A percentile compares a stretch with the other conserved stretches of the same genome.
These are phyloP conservation scores for Silene conica DNA, from an alignment of 148 eudicot genomes.

Conservation along the genomic window DNA sequence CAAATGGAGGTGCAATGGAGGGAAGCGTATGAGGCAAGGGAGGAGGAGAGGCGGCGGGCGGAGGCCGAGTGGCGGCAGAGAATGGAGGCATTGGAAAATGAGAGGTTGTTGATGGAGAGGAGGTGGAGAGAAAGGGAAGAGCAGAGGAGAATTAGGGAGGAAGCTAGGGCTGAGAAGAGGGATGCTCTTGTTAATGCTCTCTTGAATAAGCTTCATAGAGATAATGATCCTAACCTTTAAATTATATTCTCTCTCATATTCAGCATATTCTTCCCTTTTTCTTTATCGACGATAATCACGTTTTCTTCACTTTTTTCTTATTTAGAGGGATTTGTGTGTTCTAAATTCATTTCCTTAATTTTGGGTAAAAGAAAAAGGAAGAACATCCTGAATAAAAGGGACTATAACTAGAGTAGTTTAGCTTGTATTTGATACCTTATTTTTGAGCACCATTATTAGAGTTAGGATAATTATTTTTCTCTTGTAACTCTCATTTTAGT, in stretches of 20 bases:
- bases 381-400: too few species aligned
- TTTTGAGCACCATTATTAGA: too few species aligned
- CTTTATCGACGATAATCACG: not conserved
- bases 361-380: too few species aligned
- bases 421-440: too few species aligned
- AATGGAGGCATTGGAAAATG: slow-evolving; percentile 78
- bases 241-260: not conserved
- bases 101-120: slow-evolving; percentile 64
- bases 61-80: slow-evolving; percentile 74
- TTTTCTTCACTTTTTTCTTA: too few species aligned
- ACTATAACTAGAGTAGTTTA: too few species aligned
- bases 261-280: not conserved
- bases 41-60: slow-evolving; percentile 59
- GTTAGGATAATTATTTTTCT: too few species aligned
- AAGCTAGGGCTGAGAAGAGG: slow-evolving; percentile 80
- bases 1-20: slow-evolving; percentile 67
- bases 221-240: slow-evolving; percentile 26
- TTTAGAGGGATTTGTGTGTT: too few species aligned
- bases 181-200: slow-evolving; percentile 79
- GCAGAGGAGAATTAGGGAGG: slow-evolving; percentile 66
- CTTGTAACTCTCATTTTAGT: too few species aligned
- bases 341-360: too few species aligned
- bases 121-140: slow-evolving; percentile 84
- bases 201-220: slow-evolving; percentile 61
- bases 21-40: slow-evolving; percentile 59